These are phyloP conservation scores for Lenzites betulinus DNA, from an alignment of 768 basidiomycete species.

Conservation along the genomic window DNA sequence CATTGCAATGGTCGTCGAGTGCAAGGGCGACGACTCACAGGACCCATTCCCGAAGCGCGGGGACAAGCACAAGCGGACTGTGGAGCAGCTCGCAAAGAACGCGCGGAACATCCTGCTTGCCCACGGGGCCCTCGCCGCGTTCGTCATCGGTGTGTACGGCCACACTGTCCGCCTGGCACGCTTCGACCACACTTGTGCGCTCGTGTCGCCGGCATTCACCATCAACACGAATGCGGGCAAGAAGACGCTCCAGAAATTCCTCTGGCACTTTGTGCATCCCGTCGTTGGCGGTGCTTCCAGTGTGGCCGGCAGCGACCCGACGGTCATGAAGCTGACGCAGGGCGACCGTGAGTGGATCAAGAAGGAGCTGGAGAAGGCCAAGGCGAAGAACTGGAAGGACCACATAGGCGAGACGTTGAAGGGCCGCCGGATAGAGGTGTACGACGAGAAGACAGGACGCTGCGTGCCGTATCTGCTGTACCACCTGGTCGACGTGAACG, in stretches of 20 bases:
- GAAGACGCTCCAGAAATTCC: neutral
- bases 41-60: neutral
- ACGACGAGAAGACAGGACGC: neutral
- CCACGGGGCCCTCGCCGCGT: conserved; percentile 9
- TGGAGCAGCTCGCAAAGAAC: conserved; percentile 13
- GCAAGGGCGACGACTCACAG: neutral
- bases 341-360: neutral
- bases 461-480: neutral
- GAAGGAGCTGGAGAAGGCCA: neutral
- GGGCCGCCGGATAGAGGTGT: neutral
- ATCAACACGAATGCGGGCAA: neutral
- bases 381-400: neutral
- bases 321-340: neutral
- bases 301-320: conserved; percentile 6
- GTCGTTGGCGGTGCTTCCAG: neutral
- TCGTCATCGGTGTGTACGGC: conserved; percentile 19
- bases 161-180: conserved; percentile 7
- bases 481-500: conserved; percentile 8
- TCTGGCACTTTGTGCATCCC: conserved; percentile 16
- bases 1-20: conserved; percentile 14
- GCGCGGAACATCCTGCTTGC: conserved; percentile 16
- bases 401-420: neutral
- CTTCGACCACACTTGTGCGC: conserved; percentile 18
- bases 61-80: neutral
- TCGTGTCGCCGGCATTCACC: conserved; percentile 3